Conservation (phyloP, 164 flowering plant species). For the Vitis rupestris region DNA sequence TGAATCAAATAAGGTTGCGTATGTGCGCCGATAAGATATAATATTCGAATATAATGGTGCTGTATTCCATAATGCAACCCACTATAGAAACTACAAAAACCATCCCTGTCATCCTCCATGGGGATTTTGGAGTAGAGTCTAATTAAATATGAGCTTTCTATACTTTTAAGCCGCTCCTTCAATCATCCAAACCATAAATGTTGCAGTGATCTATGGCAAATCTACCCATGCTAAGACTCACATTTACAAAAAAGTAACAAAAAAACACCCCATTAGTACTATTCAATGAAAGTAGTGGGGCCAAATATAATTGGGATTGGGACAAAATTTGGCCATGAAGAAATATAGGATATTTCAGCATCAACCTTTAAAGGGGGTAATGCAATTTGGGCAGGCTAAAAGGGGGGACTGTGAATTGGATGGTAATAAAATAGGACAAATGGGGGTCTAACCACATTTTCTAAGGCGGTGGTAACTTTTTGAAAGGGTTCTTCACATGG, state of each 20-base stretch:
- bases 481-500: too few species aligned
- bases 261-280: too few species aligned
- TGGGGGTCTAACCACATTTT: too few species aligned
- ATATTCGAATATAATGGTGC: neutral
- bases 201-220: neutral
- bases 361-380: too few species aligned
- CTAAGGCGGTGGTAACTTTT: too few species aligned
- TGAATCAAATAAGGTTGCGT: conserved; percentile 7
- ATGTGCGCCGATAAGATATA: neutral
- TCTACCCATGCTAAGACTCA: neutral
- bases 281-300: too few species aligned
- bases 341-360: neutral
- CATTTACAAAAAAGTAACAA: neutral
- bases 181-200: neutral
- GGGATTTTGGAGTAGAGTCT: neutral
- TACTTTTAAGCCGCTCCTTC: neutral
- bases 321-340: too few species aligned
- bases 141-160: neutral
- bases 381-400: too few species aligned
- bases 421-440: too few species aligned
- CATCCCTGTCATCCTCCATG: too few species aligned
- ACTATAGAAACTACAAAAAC: conserved; percentile 1
- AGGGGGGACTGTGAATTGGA: too few species aligned
- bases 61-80: neutral
- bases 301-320: too few species aligned